These are phyloP conservation scores for Casuarina cunninghamiana DNA, from an alignment of 306 rosid genomes.

Conservation along the genomic window DNA sequence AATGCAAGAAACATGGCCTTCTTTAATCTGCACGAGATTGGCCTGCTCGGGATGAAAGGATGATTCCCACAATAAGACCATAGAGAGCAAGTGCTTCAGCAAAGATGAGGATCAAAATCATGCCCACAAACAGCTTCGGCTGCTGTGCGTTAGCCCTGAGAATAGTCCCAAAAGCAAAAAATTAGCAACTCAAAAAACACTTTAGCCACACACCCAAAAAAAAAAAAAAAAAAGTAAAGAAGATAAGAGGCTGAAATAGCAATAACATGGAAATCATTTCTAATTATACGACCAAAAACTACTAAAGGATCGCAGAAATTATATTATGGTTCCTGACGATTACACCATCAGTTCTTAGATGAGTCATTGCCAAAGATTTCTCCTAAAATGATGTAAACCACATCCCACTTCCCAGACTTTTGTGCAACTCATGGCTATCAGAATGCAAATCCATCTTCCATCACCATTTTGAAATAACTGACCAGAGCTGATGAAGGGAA, in stretches of 20 bases:
- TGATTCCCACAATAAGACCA: constrained; percentile 83
- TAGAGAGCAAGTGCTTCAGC: constrained; percentile 83
- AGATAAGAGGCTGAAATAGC: neutral
- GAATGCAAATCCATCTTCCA: neutral
- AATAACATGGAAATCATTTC: neutral
- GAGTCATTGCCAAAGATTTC: neutral
- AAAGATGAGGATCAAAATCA: constrained; percentile 76
- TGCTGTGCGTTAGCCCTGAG: constrained; percentile 87
- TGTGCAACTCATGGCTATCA: neutral
- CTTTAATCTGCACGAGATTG: constrained; percentile 71
- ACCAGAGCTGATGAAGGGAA: no score
- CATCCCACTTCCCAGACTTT: neutral
- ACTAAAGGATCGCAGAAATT: neutral
- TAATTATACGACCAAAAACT: neutral
- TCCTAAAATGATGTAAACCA: neutral
- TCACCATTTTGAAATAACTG: neutral
- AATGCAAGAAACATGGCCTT: neutral
- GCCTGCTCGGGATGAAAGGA: constrained; percentile 79
- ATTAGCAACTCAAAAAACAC: neutral
- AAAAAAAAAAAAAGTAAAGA: neutral
- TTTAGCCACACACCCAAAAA: neutral
- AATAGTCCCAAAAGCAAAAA: constrained; percentile 18
- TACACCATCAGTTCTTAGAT: neutral
- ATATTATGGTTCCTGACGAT: neutral
- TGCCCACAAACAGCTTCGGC: constrained; percentile 83